phyloP scores from a whole-genome alignment of 208 protist genomes.

The Angomonas deanei region DNA sequence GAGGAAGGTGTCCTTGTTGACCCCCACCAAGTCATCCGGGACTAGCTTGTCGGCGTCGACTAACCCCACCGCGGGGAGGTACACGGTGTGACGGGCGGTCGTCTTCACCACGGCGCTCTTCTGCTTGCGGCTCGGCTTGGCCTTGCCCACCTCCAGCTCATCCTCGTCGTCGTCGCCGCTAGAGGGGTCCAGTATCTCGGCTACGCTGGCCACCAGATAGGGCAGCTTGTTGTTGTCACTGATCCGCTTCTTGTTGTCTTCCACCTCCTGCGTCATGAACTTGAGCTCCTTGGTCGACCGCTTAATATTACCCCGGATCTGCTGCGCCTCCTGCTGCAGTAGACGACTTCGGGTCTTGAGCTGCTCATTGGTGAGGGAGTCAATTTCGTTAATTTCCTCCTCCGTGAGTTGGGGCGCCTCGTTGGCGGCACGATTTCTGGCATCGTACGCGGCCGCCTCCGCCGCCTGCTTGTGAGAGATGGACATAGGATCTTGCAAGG shows the following conservation, averaged over 20 bases:
- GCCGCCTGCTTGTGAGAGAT: conserved; percentile 16
- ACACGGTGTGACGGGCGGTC: conserved; percentile 98
- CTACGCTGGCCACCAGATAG: conserved; percentile 83
- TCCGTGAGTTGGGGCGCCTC: conserved; percentile 33
- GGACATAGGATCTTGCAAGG: too few relatives aligned
- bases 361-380: conserved; percentile 71
- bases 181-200: conserved; percentile 79
- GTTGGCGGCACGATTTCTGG: conserved; percentile 16
- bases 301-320: conserved; percentile 52
- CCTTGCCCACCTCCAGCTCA: conserved; percentile 61
- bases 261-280: conserved; percentile 50
- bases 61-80: conserved; percentile 99
- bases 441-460: conserved; percentile 20
- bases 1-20: conserved; percentile 99
- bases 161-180: conserved; percentile 71
- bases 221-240: conserved; percentile 83
- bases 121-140: conserved; percentile 61
- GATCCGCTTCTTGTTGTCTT: conserved; percentile 61
- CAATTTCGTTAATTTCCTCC: conserved; percentile 62
- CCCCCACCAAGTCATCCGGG: conserved; percentile 99
- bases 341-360: conserved; percentile 40
- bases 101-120: conserved; percentile 99
- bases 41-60: conserved; percentile 95
- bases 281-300: conserved; percentile 48
- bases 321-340: conserved; percentile 68